Evolutionary conservation across 495 filamentous ascomycete species (phyloP), one percentile per base, ranked within the genome.

Genomic region (Aspergillus olivimuriae): DNA sequence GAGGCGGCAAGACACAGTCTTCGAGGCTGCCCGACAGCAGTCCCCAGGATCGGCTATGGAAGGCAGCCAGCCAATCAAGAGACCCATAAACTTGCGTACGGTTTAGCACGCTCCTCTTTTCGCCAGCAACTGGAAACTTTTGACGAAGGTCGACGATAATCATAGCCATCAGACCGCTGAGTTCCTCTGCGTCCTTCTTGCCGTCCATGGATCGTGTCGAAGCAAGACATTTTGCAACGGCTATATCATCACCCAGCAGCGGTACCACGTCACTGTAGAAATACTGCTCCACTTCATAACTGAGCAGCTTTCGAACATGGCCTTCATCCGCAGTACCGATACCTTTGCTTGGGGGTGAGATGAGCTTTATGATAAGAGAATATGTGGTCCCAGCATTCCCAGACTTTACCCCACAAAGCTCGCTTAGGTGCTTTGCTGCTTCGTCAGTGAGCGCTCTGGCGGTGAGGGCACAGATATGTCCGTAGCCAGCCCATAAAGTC

Each of bases 401-500:
- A 0, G 38, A 15, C 17, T 51, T 44, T 2, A 54, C 23, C 3
- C 54, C 53, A 20, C 60, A 68, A 2, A 66, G 52, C 20, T 41
- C 18, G 41, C 33, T 38, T 15, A 66, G 36, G 28, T 61, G 34
- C 22, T 42, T n/a, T 2, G 60, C 57, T 19, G 62, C 58, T 15
- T 44, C 33, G 1, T 46, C 30, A n/a, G 55, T 66, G 10, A 39
- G 50, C 1, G 65, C 58, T 32, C 55, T 50, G 1, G 53, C 61
- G 1, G 50, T 57, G 11, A 68, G 44, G 4, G 57, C 56, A 34
- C 65, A 66, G 23, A 68, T 61, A 2, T 57, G 43, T 2, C 65
- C 65, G 18, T 68, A 68, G 0, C 65, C 65, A 16, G 65, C 65
- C 62, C 65, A 68, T 1, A 68, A 48, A n/a, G 55, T 63, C 22